Conservation (phyloP, 371 early-diverging fungal species). For the Mortierella sp. region DNA sequence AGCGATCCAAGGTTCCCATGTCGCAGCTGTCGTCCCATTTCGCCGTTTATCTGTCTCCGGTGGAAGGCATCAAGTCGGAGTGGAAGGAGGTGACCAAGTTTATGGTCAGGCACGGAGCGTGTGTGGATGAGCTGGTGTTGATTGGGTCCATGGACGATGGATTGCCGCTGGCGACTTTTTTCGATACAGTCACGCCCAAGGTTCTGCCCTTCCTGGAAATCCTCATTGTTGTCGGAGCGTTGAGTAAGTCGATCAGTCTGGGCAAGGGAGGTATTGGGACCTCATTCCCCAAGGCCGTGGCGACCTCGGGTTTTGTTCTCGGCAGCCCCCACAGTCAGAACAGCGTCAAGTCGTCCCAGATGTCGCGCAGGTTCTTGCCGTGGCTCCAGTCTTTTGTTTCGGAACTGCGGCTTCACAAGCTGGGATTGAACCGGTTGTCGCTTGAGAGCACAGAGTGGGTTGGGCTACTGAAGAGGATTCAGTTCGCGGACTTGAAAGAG, state of each 20-base stretch:
- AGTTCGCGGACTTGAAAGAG: not conserved
- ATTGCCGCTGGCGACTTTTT: not conserved
- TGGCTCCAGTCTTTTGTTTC: slow-evolving; percentile 19
- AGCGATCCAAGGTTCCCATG: slow-evolving; percentile 25
- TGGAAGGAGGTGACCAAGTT: slow-evolving; percentile 11
- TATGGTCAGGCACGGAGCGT: slow-evolving; percentile 2
- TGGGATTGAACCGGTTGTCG: slow-evolving; percentile 14
- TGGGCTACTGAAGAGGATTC: not conserved
- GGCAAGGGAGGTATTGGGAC: not conserved
- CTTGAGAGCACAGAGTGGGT: not conserved
- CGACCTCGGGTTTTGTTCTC: not conserved
- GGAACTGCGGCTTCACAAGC: slow-evolving; percentile 16
- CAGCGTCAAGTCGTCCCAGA: slow-evolving; percentile 5
- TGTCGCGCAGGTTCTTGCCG: slow-evolving; percentile 16
- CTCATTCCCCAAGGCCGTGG: not conserved
- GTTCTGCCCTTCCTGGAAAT: slow-evolving; percentile 8
- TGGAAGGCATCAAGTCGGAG: slow-evolving; percentile 14
- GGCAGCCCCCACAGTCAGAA: not conserved
- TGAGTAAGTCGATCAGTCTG: not conserved
- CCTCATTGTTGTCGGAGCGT: slow-evolving; percentile 11
- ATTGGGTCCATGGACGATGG: slow-evolving; percentile 5
- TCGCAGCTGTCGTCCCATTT: slow-evolving; percentile 18
- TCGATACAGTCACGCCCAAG: slow-evolving; percentile 13
- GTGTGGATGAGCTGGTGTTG: slow-evolving; percentile 19
- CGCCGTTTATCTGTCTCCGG: slow-evolving; percentile 11